Evolutionary conservation across 2,329 filamentous ascomycete species (phyloP).

Genomic region (Camillea tinctor): DNA sequence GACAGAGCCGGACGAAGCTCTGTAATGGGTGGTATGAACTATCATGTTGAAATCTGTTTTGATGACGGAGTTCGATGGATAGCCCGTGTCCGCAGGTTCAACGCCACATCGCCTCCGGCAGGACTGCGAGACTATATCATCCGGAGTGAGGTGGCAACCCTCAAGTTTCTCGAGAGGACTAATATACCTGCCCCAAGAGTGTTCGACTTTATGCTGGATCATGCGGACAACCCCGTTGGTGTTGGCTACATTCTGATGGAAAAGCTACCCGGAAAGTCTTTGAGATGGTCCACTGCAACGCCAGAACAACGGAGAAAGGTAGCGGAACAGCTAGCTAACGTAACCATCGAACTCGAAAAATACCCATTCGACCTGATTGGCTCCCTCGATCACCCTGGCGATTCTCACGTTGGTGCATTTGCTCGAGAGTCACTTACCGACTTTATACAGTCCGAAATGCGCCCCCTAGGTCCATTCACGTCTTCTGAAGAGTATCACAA

Average conservation of each 20-base stretch:
- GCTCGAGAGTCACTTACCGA: conserved; percentile 38
- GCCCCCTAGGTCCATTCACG: conserved; percentile 34
- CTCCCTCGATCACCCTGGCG: conserved; percentile 31
- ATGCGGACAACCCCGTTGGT: conserved; percentile 33
- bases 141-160: conserved; percentile 40
- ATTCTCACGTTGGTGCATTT: conserved; percentile 34
- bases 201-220: conserved; percentile 36
- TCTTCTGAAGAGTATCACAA: conserved; percentile 37
- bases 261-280: conserved; percentile 38
- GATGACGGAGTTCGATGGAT: conserved; percentile 44
- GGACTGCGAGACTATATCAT: conserved; percentile 36
- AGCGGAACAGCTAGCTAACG: conserved; percentile 38
- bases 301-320: conserved; percentile 35
- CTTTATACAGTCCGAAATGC: conserved; percentile 29
- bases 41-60: conserved; percentile 42
- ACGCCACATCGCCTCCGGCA: conserved; percentile 39
- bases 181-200: conserved; percentile 38
- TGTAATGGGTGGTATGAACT: conserved; percentile 46
- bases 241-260: conserved; percentile 43
- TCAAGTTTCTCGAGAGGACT: conserved; percentile 38
- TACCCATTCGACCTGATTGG: conserved; percentile 37
- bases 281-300: conserved; percentile 36
- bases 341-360: conserved; percentile 38
- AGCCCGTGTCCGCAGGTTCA: conserved; percentile 40
- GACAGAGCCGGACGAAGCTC: conserved; percentile 33